Conservation (phyloP, 1,284 basidiomycete species). For the Xanthoconium separans region DNA sequence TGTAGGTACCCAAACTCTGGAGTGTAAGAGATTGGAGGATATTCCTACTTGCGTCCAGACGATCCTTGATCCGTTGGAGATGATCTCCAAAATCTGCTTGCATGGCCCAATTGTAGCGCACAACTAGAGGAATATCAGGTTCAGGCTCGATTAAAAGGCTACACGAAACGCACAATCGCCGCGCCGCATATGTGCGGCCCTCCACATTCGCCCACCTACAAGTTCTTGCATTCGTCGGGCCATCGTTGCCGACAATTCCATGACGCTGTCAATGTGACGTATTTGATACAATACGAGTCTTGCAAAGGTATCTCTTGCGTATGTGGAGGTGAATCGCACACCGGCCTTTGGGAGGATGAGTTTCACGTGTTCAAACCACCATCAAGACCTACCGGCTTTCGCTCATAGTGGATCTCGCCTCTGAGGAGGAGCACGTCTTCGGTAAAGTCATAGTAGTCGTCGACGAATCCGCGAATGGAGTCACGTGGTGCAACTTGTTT, state of each 20-base stretch:
- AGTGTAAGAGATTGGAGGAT: conserved; percentile 25
- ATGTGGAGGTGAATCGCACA: conserved; percentile 39
- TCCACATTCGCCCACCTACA: conserved; percentile 43
- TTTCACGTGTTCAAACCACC: conserved; percentile 7
- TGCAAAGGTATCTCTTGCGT: conserved; percentile 35
- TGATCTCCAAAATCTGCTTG: conserved; percentile 35
- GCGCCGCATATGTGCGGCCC: conserved; percentile 47
- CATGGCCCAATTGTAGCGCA: conserved; percentile 40
- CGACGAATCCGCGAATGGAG: conserved; percentile 38
- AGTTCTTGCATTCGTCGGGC: conserved; percentile 36
- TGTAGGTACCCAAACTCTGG: conserved; percentile 27
- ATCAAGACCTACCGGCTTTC: conserved; percentile 40
- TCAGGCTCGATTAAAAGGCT: conserved; percentile 17
- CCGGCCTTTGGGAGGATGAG: conserved; percentile 38
- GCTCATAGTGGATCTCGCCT: conserved; percentile 45
- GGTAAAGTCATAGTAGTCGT: conserved; percentile 37
- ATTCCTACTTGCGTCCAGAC: conserved; percentile 34
- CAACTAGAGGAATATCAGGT: conserved; percentile 27
- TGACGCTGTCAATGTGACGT: conserved; percentile 31
- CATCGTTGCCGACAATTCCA: conserved; percentile 35
- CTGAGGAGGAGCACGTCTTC: conserved; percentile 41
- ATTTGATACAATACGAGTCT: conserved; percentile 38
- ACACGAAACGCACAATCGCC: conserved; percentile 40
- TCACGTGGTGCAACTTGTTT: conserved; percentile 37
- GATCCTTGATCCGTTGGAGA: conserved; percentile 37